Evolutionary conservation across 1,139 yeast genomes (phyloP).

Genomic region (Sugiyamaella pinicola): DNA sequence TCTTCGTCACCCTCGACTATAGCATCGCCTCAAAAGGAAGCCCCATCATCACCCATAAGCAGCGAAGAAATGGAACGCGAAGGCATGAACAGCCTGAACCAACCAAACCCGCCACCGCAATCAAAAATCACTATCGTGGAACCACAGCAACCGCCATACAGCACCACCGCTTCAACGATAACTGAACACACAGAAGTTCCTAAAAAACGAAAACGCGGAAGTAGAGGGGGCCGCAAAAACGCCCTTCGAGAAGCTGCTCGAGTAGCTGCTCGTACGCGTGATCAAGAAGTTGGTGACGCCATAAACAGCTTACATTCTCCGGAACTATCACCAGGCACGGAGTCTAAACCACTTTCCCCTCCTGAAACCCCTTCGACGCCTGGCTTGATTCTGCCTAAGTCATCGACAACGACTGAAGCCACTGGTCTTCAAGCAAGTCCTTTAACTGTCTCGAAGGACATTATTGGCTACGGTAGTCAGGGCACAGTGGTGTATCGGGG

Average conservation of each 20-base stretch:
- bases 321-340: neutral
- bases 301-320: neutral
- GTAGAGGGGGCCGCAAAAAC: constrained; percentile 75
- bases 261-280: constrained; percentile 18
- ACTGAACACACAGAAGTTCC: constrained; percentile 16
- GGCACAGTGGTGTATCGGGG: constrained; percentile 96
- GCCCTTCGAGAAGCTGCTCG: constrained; percentile 44
- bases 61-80: neutral
- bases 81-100: neutral
- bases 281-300: neutral
- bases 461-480: constrained; percentile 93
- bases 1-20: neutral
- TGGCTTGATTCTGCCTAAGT: constrained; percentile 17
- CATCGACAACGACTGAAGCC: constrained; percentile 16
- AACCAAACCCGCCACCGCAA: neutral
- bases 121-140: constrained; percentile 1
- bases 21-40: neutral
- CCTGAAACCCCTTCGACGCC: constrained; percentile 8
- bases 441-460: constrained; percentile 65
- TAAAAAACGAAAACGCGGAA: constrained; percentile 68
- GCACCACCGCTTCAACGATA: neutral
- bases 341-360: constrained; percentile 1
- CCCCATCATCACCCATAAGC: neutral
- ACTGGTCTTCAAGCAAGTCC: constrained; percentile 46
- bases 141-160: neutral